Percentiles rank a stretch among this genome's conserved stretches.
Conservation (phyloP, 2,329 filamentous ascomycete species). For the Xylariaceae sp. region DNA sequence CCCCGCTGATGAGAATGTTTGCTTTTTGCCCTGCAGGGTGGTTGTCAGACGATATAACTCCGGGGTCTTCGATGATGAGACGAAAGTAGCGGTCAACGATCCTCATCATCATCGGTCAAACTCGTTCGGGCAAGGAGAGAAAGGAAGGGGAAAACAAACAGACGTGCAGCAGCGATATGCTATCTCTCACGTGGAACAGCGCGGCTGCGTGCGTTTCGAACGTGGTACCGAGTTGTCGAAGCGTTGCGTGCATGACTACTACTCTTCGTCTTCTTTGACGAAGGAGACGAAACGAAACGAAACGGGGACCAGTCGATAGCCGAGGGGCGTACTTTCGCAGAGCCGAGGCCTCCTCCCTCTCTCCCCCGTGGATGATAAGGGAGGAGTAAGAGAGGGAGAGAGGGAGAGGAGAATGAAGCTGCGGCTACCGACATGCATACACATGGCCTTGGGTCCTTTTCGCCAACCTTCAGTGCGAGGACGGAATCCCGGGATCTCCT, state of each 20-base stretch:
- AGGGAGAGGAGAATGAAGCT: too few species aligned
- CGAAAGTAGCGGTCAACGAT: too few species aligned
- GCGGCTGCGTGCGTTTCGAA: slow-evolving; percentile 11
- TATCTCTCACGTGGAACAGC: slow-evolving; percentile 1
- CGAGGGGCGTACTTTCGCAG: neutral
- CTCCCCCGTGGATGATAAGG: too few species aligned
- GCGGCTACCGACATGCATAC: slow-evolving; percentile 16
- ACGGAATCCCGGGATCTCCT: neutral
- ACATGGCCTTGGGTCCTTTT: slow-evolving; percentile 1
- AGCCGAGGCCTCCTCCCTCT: slow-evolving; percentile 5
- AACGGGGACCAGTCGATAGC: neutral
- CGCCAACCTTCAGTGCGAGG: slow-evolving; percentile 1
- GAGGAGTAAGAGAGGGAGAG: too few species aligned
- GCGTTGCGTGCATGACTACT: neutral
- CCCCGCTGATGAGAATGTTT: too few species aligned
- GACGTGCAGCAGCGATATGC: neutral
- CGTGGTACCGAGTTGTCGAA: slow-evolving; percentile 5
- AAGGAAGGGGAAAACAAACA: slow-evolving; percentile 3
- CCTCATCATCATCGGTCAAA: too few species aligned
- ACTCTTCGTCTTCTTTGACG: neutral
- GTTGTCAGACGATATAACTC: too few species aligned
- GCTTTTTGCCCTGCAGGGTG: too few species aligned
- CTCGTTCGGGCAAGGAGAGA: neutral
- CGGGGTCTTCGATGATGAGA: too few species aligned
- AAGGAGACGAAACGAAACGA: neutral